These are phyloP conservation scores for Phoenix roebelenii DNA, from an alignment of 176 grass and related monocot genomes.

Conservation along the genomic window DNA sequence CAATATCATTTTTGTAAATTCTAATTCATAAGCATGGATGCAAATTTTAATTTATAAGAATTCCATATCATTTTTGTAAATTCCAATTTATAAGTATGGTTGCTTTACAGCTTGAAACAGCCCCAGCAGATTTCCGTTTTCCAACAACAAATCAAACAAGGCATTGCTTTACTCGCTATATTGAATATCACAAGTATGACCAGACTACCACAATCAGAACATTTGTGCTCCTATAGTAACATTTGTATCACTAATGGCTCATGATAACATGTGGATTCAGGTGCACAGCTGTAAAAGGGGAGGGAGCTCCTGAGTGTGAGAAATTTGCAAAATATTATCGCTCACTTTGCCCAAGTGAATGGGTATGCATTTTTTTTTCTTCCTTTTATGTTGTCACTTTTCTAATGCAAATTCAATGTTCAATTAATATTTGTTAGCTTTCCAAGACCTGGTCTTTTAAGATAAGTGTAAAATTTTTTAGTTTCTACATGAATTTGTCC, in stretches of 20 bases:
- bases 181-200: conserved; percentile 82
- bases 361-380: conserved; percentile 35
- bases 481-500: too few relatives aligned
- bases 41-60: too few relatives aligned
- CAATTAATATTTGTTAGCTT: too few relatives aligned
- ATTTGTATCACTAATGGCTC: neutral
- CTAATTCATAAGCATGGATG: too few relatives aligned
- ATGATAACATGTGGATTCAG: conserved; percentile 19
- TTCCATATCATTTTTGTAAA: neutral
- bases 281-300: conserved; percentile 68
- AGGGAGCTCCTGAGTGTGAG: conserved; percentile 63
- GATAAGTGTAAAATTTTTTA: too few relatives aligned
- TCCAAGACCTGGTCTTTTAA: too few relatives aligned
- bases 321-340: conserved; percentile 80
- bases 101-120: conserved; percentile 61
- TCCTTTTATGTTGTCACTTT: neutral
- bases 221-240: too few relatives aligned
- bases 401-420: neutral
- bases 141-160: conserved; percentile 87
- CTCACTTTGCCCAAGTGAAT: conserved; percentile 78
- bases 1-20: too few relatives aligned
- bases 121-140: conserved; percentile 84
- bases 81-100: neutral
- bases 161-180: conserved; percentile 81
- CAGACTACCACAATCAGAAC: neutral